A percentile compares a stretch with the other conserved stretches of the same genome.
phyloP scores from a whole-genome alignment of 345 rosid species.

The Linum trigynum region DNA sequence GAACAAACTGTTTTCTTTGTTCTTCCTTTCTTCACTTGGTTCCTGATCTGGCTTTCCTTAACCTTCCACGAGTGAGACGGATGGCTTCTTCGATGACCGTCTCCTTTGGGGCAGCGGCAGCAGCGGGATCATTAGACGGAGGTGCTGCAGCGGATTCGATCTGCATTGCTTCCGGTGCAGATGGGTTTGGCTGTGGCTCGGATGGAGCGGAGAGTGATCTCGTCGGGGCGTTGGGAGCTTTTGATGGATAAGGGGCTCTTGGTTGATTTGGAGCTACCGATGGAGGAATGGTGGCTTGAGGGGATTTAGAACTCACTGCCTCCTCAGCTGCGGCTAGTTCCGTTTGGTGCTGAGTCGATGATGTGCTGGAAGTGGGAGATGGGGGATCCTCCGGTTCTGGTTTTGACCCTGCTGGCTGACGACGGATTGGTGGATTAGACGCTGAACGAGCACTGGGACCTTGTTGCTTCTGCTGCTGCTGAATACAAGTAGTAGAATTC shows the following conservation, averaged over 20 bases:
- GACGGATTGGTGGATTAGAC: conserved; percentile 25
- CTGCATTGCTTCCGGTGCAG: conserved; percentile 42
- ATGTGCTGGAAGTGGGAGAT: conserved; percentile 57
- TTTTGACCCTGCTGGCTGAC: conserved; percentile 27
- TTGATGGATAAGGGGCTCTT: conserved; percentile 15
- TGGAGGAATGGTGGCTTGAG: conserved; percentile 29
- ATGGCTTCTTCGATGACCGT: conserved; percentile 42
- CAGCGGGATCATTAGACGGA: conserved; percentile 25
- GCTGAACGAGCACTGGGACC: conserved; percentile 28
- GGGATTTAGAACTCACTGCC: conserved; percentile 26
- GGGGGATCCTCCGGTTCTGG: conserved; percentile 46
- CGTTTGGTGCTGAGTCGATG: conserved; percentile 53
- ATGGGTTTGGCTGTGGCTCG: background rate
- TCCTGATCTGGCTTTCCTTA: conserved; percentile 45
- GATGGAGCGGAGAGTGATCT: conserved; percentile 14
- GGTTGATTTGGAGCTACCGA: background rate
- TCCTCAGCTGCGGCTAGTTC: conserved; percentile 19
- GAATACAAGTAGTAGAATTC: background rate
- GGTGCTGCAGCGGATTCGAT: conserved; percentile 33
- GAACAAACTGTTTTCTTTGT: background rate
- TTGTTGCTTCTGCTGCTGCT: conserved; percentile 27
- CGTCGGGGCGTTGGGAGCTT: background rate
- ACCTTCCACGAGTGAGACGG: conserved; percentile 29
- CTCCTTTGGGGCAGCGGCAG: conserved; percentile 42
- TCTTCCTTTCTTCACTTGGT: background rate